Percentiles rank a stretch among this genome's conserved stretches.
Conservation (phyloP, 306 rosid species). For the Vigna trinervia region DNA sequence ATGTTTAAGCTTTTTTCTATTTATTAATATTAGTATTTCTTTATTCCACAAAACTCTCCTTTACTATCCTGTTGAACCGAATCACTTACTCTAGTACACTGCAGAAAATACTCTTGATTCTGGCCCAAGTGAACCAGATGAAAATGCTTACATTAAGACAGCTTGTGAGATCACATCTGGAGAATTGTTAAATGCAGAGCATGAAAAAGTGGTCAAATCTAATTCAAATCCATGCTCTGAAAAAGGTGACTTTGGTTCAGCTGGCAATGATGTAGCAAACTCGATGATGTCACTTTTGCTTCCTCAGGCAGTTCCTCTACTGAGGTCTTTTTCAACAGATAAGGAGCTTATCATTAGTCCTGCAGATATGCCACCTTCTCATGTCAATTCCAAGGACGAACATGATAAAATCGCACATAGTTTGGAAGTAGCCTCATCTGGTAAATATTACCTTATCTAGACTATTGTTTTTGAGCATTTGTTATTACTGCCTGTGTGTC, state of each 20-base stretch:
- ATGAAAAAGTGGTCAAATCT: constrained; percentile 47
- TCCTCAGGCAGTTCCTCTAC: constrained; percentile 90
- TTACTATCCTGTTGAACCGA: constrained; percentile 19
- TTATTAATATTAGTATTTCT: neutral
- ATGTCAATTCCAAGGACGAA: constrained; percentile 45
- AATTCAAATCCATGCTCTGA: constrained; percentile 51
- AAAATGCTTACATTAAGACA: constrained; percentile 39
- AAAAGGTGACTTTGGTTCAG: constrained; percentile 60
- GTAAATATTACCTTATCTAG: constrained; percentile 42
- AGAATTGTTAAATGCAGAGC: constrained; percentile 48
- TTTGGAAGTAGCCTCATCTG: constrained; percentile 48
- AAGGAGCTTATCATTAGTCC: constrained; percentile 47
- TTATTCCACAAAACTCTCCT: constrained; percentile 21
- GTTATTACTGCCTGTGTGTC: neutral
- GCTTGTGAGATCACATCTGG: constrained; percentile 47
- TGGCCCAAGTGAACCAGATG: constrained; percentile 49
- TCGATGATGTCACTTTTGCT: constrained; percentile 86
- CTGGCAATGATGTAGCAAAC: constrained; percentile 69
- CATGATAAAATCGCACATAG: constrained; percentile 40
- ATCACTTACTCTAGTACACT: constrained; percentile 46
- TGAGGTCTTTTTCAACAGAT: constrained; percentile 56
- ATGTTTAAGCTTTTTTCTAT: constrained; percentile 22
- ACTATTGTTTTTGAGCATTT: constrained; percentile 29
- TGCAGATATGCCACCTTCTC: constrained; percentile 44
- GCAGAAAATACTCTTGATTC: constrained; percentile 60